Base-by-base conservation (phyloP, 2,329 filamentous ascomycete genomes). In the Pochonia chlamydosporia region DNA sequence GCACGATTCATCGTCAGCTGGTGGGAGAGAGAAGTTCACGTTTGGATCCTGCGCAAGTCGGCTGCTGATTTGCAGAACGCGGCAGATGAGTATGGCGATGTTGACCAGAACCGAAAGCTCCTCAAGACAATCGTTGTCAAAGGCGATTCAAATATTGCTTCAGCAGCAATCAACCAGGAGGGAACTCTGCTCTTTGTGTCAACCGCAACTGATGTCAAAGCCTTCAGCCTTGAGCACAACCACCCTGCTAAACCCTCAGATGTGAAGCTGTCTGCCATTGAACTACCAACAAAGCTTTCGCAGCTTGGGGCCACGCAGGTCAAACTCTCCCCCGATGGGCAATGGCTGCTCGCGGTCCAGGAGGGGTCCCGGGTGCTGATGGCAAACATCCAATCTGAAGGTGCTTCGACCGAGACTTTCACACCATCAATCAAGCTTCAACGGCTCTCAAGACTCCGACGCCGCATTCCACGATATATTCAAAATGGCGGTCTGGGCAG, bases 11-110 rank as follows among this genome's bases (percentile, higher is more conserved):
- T 99, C 23, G 80, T 93, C 59, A 89, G 88, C 63, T 97, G 90
- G 87, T 97, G 91, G 89, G 88, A 92, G 54, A 79, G 86, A 47
- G 87, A 95, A 63, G 75, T 97, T 42, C 84, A 86, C 56, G 79
- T 99, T 51, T 99, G 91, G 90, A 79, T 72, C 33, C 59, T 82
- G 14, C 69, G 62, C 41, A 68, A 67, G 49, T 66, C 74, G 4
- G 65, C 76, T 14, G 66, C 66, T 25, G 69, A 76, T 35, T 64
- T 81, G 21, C 63, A 74, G 39, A 63, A 70, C 37, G 56, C 58
- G 18, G 58, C 63, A 35, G 67, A 65, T 9, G 68, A 69, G 14
- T 63, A 63, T 48, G 67, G 60, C 49, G 72, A 64, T 53, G 64
- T 70, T 52, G 75, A 72, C 54, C 74, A 73, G 51, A 81, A 75